Percentiles rank a stretch among this genome's conserved stretches.
Conservation (phyloP, 345 rosid species). For the Angophora floribunda region DNA sequence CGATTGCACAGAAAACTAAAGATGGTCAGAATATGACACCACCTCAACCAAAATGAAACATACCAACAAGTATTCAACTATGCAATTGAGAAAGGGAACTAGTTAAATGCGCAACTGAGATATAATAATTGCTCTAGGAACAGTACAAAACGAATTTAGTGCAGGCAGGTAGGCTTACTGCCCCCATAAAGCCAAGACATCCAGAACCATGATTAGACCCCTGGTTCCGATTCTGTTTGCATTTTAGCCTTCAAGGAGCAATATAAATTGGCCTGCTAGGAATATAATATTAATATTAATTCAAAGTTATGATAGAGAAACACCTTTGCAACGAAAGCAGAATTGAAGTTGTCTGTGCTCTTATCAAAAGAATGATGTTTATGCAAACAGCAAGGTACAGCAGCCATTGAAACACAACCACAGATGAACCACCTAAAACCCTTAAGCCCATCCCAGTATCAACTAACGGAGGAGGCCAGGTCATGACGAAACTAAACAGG, state of each 20-base stretch:
- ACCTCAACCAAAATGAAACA: not conserved
- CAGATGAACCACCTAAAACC: too few relatives aligned
- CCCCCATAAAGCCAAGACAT: not conserved
- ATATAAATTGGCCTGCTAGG: not conserved
- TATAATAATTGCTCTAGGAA: not conserved
- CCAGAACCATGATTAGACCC: not conserved
- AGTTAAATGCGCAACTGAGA: not conserved
- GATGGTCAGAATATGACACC: not conserved
- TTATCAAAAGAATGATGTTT: too few relatives aligned
- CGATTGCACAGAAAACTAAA: not conserved
- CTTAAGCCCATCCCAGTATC: too few relatives aligned
- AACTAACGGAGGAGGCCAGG: too few relatives aligned
- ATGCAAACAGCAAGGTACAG: too few relatives aligned
- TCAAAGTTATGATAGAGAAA: not conserved
- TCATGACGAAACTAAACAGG: too few relatives aligned
- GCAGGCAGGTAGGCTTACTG: not conserved
- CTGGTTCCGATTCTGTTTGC: not conserved
- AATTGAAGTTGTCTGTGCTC: too few relatives aligned
- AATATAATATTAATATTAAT: not conserved
- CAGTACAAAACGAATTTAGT: not conserved
- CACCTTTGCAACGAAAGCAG: conserved; percentile 81
- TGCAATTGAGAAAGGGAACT: not conserved
- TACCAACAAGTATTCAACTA: not conserved
- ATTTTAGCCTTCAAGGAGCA: not conserved
- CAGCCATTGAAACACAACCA: too few relatives aligned